Percentiles rank a stretch among this genome's conserved stretches.
phyloP scores from a whole-genome alignment of 371 early-diverging fungal species.

The Nematocida ausubeli region DNA sequence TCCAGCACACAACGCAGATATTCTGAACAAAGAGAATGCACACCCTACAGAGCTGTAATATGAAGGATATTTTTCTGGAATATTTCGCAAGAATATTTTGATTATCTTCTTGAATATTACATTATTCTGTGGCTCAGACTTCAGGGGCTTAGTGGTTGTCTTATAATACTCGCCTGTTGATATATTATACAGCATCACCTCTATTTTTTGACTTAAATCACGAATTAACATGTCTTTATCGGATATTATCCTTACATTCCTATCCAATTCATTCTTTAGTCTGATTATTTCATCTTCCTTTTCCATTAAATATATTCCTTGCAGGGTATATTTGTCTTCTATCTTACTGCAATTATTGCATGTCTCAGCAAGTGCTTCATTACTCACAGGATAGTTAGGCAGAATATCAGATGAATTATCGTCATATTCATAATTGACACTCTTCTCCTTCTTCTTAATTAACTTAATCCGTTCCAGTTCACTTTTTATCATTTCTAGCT shows the following conservation, averaged over 20 bases:
- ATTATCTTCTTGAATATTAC: slow-evolving; percentile 28
- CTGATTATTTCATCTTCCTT: slow-evolving; percentile 6
- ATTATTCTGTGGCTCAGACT: neutral
- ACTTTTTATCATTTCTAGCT: too few relatives aligned
- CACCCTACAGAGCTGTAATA: slow-evolving; percentile 43
- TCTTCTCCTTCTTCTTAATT: too few relatives aligned
- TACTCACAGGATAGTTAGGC: too few relatives aligned
- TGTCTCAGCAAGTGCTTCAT: neutral
- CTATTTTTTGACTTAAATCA: slow-evolving; percentile 52
- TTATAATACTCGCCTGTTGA: slow-evolving; percentile 39
- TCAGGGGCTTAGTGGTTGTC: slow-evolving; percentile 17
- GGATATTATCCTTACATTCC: neutral
- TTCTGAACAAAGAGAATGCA: slow-evolving; percentile 37
- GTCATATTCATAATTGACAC: too few relatives aligned
- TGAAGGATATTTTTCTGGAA: slow-evolving; percentile 2
- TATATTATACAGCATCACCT: slow-evolving; percentile 39
- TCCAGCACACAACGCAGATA: slow-evolving; percentile 26
- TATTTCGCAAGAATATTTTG: slow-evolving; percentile 19
- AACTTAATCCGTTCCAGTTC: too few relatives aligned
- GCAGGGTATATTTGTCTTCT: slow-evolving; percentile 24
- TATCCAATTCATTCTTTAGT: neutral
- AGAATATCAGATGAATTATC: too few relatives aligned
- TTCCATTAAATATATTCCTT: neutral
- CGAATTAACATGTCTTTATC: slow-evolving; percentile 29
- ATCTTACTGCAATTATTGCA: neutral